Evolutionary conservation across 2,329 filamentous ascomycete genomes (phyloP).

Genomic region (Pseudogymnoascus sp.): DNA sequence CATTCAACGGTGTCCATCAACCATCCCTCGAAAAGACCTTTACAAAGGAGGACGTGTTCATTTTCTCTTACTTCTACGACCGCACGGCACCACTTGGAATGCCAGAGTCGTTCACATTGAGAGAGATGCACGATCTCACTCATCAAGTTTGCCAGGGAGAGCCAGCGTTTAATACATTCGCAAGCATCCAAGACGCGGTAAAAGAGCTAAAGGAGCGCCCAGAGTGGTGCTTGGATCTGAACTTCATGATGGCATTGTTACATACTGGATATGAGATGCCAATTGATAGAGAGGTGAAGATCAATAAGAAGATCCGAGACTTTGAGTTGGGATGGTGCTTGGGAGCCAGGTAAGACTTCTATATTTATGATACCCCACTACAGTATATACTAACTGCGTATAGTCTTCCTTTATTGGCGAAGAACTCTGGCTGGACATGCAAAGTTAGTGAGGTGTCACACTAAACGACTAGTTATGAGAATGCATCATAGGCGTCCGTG

Average conservation of each 20-base stretch:
- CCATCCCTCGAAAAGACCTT: slow-evolving; percentile 91
- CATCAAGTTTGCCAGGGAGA: slow-evolving; percentile 78
- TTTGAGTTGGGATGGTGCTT: slow-evolving; percentile 98
- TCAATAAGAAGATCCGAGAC: slow-evolving; percentile 96
- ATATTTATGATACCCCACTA: not conserved
- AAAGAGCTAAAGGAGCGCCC: slow-evolving; percentile 75
- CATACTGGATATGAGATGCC: slow-evolving; percentile 99
- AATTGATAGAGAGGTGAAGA: slow-evolving; percentile 89
- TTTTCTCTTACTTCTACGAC: slow-evolving; percentile 98
- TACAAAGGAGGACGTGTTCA: slow-evolving; percentile 81
- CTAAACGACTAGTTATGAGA: slow-evolving; percentile 4
- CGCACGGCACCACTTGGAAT: slow-evolving; percentile 90
- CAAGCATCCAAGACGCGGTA: slow-evolving; percentile 67
- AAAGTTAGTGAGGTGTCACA: slow-evolving; percentile 58
- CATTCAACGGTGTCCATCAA: slow-evolving; percentile 96
- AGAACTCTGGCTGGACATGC: slow-evolving; percentile 85
- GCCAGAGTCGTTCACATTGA: slow-evolving; percentile 93
- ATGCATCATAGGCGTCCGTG: slow-evolving; percentile 6
- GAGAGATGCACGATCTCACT: slow-evolving; percentile 81
- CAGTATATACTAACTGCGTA: slow-evolving; percentile 33
- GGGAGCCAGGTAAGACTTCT: slow-evolving; percentile 71
- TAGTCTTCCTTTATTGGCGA: slow-evolving; percentile 75
- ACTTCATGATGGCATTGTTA: slow-evolving; percentile 88
- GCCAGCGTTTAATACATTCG: slow-evolving; percentile 73
- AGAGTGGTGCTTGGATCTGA: slow-evolving; percentile 90